Evolutionary conservation across 1,284 basidiomycete species (phyloP), one percentile per base, ranked within the genome.

Genomic region (Rhizoctonia solani): DNA sequence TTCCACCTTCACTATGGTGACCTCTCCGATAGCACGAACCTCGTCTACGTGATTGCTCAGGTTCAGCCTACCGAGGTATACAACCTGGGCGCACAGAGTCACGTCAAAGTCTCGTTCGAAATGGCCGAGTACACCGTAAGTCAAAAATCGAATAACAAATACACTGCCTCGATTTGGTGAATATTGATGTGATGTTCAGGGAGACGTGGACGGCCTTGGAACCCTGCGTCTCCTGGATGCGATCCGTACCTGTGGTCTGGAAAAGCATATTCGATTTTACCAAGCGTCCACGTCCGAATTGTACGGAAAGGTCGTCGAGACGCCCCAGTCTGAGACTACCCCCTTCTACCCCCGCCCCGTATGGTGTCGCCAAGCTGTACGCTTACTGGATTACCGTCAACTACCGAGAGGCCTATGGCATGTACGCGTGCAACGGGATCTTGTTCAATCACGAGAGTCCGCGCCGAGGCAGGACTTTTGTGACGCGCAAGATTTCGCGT

Each of bases 51-150:
- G 79, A 89, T 96, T 75, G 90, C 93, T 1, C 87, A 91, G 74
- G 92, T 95, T 63, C 90, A 89, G 74, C 94, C 93, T 0, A 89
- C 92, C 23, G 93, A 96, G 78, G 88, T 96, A 67, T 96, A 95
- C 84, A 96, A 96, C 77, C 87, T 96, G 53, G 93, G 92, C 53
- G 94, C 94, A n/a, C 93, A 96, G 77, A 93, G 90, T 56, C 93
- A 96, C 79, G 93, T 96, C 81, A 96, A 96, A 77, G 93, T 96
- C 71, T 95, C 93, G 30, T 96, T 96, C 77, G 93, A 95, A 78
- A 95, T 96, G 92, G 92, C 93, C 39, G 93, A 96, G 79, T 96
- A 96, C 79, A 96, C 94, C 0, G 79, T 77, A 49, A 49, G 73
- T 68, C 32, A 34, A 30, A 27, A 19, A 34, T n/a, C 30, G 34